Conservation (phyloP, 106 monocot genomes). For the Allium sativum region DNA sequence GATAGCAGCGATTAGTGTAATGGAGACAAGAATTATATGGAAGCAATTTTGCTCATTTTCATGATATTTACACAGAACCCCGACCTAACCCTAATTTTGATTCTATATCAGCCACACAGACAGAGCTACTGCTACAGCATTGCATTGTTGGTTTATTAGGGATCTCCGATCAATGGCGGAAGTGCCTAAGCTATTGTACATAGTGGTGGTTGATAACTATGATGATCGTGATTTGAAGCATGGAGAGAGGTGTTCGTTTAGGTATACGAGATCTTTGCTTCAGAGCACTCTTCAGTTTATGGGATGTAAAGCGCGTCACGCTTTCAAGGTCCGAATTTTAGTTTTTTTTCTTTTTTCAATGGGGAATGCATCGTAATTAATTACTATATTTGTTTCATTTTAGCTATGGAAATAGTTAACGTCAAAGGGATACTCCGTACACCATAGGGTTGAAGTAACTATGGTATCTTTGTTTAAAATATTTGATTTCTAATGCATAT, state of each 20-base stretch:
- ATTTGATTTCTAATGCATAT: no score
- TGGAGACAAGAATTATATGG: background rate
- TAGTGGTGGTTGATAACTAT: slow-evolving; percentile 53
- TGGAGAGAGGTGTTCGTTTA: slow-evolving; percentile 23
- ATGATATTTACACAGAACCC: background rate
- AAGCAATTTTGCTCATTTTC: background rate
- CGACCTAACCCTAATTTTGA: background rate
- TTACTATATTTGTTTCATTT: no score
- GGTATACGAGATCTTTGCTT: slow-evolving; percentile 65
- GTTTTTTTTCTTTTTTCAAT: slow-evolving; percentile 1
- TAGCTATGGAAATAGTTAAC: no score
- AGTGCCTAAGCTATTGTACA: slow-evolving; percentile 53
- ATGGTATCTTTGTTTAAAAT: no score
- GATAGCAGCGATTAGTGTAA: slow-evolving; percentile 1
- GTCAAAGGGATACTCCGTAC: no score
- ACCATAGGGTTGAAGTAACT: no score
- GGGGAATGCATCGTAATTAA: background rate
- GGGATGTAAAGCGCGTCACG: slow-evolving; percentile 81
- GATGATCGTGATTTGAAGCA: background rate
- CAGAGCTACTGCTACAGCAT: background rate
- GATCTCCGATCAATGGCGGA: slow-evolving; percentile 13
- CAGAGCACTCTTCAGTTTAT: slow-evolving; percentile 83
- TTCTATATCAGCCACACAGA: background rate
- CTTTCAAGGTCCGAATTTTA: slow-evolving; percentile 55
- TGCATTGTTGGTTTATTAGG: background rate